These are phyloP conservation scores for Moricandia arvensis DNA, from an alignment of 345 rosid species.

Conservation along the genomic window DNA sequence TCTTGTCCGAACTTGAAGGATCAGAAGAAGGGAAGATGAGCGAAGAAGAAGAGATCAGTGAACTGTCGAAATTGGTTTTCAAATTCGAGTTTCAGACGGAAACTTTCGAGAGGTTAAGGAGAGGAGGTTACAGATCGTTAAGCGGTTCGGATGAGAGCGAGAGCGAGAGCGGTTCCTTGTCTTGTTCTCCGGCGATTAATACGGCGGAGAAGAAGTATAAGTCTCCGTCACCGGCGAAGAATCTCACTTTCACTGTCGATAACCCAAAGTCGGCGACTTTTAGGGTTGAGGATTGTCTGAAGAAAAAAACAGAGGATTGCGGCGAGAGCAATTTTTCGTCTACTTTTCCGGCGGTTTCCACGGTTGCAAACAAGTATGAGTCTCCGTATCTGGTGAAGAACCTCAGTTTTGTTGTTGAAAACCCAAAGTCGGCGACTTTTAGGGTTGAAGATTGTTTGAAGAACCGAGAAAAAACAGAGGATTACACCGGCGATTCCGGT, in stretches of 20 bases:
- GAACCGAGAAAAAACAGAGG: background rate
- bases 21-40: constrained; percentile 11
- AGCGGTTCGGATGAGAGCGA: background rate
- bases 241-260: constrained; percentile 44
- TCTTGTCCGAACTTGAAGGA: background rate
- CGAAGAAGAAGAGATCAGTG: constrained; percentile 23
- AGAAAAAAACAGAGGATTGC: background rate
- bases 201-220: constrained; percentile 44
- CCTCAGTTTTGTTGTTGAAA: constrained; percentile 43
- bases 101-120: constrained; percentile 44
- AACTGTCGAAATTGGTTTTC: constrained; percentile 50
- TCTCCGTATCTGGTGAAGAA: constrained; percentile 35
- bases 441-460: constrained; percentile 39
- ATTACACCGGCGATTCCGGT: background rate
- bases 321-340: background rate
- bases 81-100: constrained; percentile 73
- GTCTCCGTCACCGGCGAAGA: constrained; percentile 33
- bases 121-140: constrained; percentile 29
- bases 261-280: constrained; percentile 47
- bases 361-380: constrained; percentile 42
- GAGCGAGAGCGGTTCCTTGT: background rate
- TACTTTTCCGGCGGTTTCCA: constrained; percentile 32
- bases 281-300: constrained; percentile 38
- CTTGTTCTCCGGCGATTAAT: constrained; percentile 33
- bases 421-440: constrained; percentile 46